These are phyloP conservation scores for Suhomyces sp. DNA, from an alignment of 805 yeast genomes.

Conservation along the genomic window DNA sequence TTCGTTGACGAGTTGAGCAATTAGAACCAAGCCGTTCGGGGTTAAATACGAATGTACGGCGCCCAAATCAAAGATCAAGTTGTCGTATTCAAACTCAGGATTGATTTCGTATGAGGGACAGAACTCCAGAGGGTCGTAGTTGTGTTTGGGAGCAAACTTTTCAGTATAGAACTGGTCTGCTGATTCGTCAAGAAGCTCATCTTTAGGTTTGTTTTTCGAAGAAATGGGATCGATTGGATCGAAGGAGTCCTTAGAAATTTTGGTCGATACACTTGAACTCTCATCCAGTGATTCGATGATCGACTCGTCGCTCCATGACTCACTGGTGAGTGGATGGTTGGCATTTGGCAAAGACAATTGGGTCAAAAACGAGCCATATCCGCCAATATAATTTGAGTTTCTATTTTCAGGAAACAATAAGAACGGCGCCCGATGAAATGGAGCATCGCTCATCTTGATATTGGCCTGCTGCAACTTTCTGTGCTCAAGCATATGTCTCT, in stretches of 20 bases:
- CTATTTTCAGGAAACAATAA: conserved; percentile 53
- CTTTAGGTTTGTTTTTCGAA: background rate
- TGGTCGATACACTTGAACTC: background rate
- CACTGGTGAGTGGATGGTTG: conserved; percentile 51
- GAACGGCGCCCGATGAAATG: conserved; percentile 78
- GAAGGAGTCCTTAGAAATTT: background rate
- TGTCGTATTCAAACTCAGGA: conserved; percentile 50
- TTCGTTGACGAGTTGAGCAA: conserved; percentile 36
- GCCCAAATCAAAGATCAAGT: conserved; percentile 54
- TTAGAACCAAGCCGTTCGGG: conserved; percentile 40
- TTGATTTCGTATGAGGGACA: conserved; percentile 27
- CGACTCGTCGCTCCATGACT: background rate
- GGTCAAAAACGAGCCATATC: conserved; percentile 53
- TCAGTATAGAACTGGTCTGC: background rate
- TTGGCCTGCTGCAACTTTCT: conserved; percentile 60
- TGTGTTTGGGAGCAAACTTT: conserved; percentile 1
- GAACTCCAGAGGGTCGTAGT: conserved; percentile 23
- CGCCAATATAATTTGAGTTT: conserved; percentile 45
- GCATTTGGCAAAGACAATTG: conserved; percentile 63
- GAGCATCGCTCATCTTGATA: conserved; percentile 69
- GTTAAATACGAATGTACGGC: conserved; percentile 46
- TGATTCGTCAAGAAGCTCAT: background rate
- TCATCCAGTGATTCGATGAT: background rate
- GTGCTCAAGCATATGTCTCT: conserved; percentile 44
- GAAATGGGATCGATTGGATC: background rate